phyloP scores from a whole-genome alignment of 257 asterid species.

The Fraxinus cuspidata region DNA sequence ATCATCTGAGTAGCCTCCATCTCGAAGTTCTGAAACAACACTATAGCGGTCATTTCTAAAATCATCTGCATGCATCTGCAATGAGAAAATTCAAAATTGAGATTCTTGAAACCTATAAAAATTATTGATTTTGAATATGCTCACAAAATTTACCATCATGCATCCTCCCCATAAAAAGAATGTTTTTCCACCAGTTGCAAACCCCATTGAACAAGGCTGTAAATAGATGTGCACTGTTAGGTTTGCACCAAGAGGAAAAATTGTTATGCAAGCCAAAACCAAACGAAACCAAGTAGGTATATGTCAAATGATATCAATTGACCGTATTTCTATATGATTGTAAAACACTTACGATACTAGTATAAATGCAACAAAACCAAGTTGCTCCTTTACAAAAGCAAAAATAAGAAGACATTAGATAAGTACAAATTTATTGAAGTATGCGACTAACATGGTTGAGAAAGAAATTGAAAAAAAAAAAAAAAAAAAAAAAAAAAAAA shows the following conservation, averaged over 20 bases:
- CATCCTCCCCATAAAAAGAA: conserved; percentile 99
- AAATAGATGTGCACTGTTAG: too few species aligned
- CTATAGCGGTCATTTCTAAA: conserved; percentile 83
- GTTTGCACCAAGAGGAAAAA: conserved; percentile 22
- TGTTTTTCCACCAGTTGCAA: conserved; percentile 98
- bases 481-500: too few species aligned
- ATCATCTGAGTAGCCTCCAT: conserved; percentile 99
- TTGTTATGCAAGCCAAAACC: conserved; percentile 20
- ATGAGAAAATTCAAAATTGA: conserved; percentile 19
- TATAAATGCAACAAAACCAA: neutral
- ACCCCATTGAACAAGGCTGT: conserved; percentile 99
- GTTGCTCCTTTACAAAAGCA: neutral
- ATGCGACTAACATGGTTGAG: neutral
- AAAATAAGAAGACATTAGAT: neutral
- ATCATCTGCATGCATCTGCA: conserved; percentile 99
- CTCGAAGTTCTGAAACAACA: conserved; percentile 79
- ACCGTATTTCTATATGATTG: neutral
- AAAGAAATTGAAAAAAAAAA: neutral
- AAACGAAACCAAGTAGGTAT: conserved; percentile 11
- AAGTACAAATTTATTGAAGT: too few species aligned
- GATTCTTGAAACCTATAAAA: conserved; percentile 24
- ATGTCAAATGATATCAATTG: neutral
- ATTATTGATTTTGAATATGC: conserved; percentile 13
- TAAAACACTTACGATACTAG: neutral
- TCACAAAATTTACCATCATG: conserved; percentile 77